Conservation (phyloP, 192 early-diverging fungal genomes). For the Umbelopsis sp. region DNA sequence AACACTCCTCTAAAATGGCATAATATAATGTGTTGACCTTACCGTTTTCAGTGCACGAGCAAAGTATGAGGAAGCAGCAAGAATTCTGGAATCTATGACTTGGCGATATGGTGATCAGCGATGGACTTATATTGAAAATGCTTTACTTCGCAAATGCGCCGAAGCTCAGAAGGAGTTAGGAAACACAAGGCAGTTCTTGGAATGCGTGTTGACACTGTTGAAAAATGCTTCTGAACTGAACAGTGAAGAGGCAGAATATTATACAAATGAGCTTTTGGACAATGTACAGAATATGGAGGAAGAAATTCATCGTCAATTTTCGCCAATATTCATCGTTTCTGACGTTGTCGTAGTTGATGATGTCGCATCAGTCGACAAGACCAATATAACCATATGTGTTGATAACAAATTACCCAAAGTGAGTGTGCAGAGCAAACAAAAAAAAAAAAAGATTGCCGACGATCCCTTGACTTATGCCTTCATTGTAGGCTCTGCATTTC, state of each 20-base stretch:
- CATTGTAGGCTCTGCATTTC: conserved; percentile 42
- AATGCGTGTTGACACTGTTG: conserved; percentile 52
- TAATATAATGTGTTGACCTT: neutral
- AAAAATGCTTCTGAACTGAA: conserved; percentile 53
- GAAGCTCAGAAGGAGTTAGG: conserved; percentile 61
- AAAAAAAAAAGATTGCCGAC: neutral
- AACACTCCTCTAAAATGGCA: neutral
- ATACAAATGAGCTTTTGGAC: conserved; percentile 51
- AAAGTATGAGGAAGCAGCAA: conserved; percentile 66
- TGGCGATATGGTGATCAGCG: conserved; percentile 56
- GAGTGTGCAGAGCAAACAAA: neutral
- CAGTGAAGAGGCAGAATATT: conserved; percentile 44
- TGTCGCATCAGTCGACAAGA: conserved; percentile 55
- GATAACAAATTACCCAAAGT: conserved; percentile 64
- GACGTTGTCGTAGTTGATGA: conserved; percentile 62
- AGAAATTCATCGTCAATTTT: conserved; percentile 52
- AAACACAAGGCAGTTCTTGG: conserved; percentile 48
- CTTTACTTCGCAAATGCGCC: conserved; percentile 66
- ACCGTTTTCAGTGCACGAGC: conserved; percentile 54
- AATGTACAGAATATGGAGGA: conserved; percentile 41
- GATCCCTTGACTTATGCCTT: neutral
- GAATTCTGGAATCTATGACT: conserved; percentile 62
- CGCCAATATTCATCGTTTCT: conserved; percentile 56
- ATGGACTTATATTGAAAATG: conserved; percentile 71
- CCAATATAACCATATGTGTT: conserved; percentile 54